These are phyloP conservation scores for Amaranthus tricolor DNA, from an alignment of 179 eudicot species.

Conservation along the genomic window DNA sequence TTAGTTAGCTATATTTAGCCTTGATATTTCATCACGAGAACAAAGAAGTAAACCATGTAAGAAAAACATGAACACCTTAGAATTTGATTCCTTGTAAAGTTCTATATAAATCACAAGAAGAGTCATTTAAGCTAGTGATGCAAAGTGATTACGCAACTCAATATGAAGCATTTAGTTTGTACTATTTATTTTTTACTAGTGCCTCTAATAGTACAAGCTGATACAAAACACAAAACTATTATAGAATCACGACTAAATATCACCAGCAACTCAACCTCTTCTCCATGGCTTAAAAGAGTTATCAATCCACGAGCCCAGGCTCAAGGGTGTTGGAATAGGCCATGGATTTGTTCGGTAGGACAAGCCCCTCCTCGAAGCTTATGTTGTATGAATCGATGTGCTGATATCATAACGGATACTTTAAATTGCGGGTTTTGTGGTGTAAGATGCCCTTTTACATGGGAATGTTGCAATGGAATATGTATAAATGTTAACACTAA, in stretches of 20 bases:
- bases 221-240: constrained; percentile 3
- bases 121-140: background rate
- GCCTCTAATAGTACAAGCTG: background rate
- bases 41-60: constrained; percentile 14
- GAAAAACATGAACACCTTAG: constrained; percentile 29
- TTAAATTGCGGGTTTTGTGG: constrained; percentile 71
- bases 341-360: constrained; percentile 50
- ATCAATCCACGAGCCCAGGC: constrained; percentile 37
- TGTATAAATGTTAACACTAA: constrained; percentile 43
- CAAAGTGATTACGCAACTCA: background rate
- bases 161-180: constrained; percentile 14
- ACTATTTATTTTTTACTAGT: background rate
- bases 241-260: constrained; percentile 5
- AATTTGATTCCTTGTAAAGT: background rate
- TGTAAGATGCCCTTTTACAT: constrained; percentile 55
- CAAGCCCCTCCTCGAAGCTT: constrained; percentile 30
- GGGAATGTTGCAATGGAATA: constrained; percentile 58
- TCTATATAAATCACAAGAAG: constrained; percentile 21
- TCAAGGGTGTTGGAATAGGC: constrained; percentile 53
- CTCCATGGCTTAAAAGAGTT: constrained; percentile 45
- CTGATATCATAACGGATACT: constrained; percentile 42
- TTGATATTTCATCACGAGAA: constrained; percentile 20
- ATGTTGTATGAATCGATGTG: constrained; percentile 59
- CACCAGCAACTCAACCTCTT: constrained; percentile 13
- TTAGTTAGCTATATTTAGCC: constrained; percentile 6